Evolutionary conservation across 768 basidiomycete genomes (phyloP).

Genomic region (Butyriboletus loyo): DNA sequence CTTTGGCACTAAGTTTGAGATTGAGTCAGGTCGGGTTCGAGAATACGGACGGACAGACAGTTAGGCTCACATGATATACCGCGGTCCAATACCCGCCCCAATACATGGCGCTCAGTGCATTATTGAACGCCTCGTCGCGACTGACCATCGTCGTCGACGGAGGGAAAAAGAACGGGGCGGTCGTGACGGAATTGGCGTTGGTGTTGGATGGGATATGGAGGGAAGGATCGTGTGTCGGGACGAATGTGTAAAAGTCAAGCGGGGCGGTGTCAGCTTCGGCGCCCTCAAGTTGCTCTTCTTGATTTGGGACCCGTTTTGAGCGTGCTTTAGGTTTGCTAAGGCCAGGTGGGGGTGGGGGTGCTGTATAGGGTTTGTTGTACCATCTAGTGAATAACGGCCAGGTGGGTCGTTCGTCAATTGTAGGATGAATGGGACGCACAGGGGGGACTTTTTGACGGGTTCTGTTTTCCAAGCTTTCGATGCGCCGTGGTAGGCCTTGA

Average conservation of each 20-base stretch:
- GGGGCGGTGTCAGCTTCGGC: slow-evolving; percentile 51
- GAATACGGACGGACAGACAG: background rate
- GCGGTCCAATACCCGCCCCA: slow-evolving; percentile 90
- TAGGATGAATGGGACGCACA: slow-evolving; percentile 45
- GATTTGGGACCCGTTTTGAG: background rate
- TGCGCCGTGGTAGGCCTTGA: slow-evolving; percentile 61
- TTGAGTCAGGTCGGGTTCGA: background rate
- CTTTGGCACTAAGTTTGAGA: slow-evolving; percentile 32
- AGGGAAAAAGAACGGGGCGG: slow-evolving; percentile 27
- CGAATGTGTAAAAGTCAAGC: slow-evolving; percentile 65
- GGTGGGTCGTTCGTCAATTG: background rate
- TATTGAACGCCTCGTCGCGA: slow-evolving; percentile 74
- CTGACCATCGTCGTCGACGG: slow-evolving; percentile 42
- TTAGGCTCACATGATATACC: slow-evolving; percentile 66
- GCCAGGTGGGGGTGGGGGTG: slow-evolving; percentile 12
- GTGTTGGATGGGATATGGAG: slow-evolving; percentile 37
- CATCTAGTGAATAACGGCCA: slow-evolving; percentile 45
- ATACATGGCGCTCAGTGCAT: slow-evolving; percentile 77
- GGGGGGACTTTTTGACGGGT: slow-evolving; percentile 64
- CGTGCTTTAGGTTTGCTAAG: slow-evolving; percentile 5
- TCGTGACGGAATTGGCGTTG: slow-evolving; percentile 8
- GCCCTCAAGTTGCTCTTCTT: background rate
- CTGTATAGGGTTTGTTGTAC: slow-evolving; percentile 61
- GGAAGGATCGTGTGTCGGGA: slow-evolving; percentile 67
- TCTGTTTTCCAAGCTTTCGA: slow-evolving; percentile 70